Percentiles rank a stretch among this genome's conserved stretches.
Evolutionary conservation across 352 stramenopile genomes (phyloP).

Genomic region (Phytopythium chamaehyphon): DNA sequence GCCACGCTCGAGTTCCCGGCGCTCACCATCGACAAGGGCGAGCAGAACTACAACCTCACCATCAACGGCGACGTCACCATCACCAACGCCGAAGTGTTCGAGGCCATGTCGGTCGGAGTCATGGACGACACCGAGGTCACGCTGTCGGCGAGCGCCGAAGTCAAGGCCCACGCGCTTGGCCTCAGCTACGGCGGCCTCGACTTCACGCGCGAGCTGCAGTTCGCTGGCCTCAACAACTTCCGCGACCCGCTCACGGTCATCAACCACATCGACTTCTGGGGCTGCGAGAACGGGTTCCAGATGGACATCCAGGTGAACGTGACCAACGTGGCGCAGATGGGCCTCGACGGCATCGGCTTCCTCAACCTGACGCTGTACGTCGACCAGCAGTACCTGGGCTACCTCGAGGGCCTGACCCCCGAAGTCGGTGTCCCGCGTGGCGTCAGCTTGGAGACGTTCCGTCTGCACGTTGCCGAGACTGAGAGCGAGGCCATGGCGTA

Average conservation of each 20-base stretch:
- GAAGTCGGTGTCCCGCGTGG: slow-evolving; percentile 43
- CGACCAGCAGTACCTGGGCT: slow-evolving; percentile 51
- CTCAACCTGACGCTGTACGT: slow-evolving; percentile 72
- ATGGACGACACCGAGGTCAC: slow-evolving; percentile 35
- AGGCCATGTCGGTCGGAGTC: slow-evolving; percentile 32
- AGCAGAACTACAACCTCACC: slow-evolving; percentile 29
- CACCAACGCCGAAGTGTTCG: slow-evolving; percentile 36
- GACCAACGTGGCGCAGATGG: slow-evolving; percentile 46
- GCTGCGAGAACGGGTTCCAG: slow-evolving; percentile 28
- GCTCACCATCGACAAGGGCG: slow-evolving; percentile 37
- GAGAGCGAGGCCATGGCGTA: slow-evolving; percentile 23
- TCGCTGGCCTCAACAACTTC: slow-evolving; percentile 61
- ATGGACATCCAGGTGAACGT: slow-evolving; percentile 63
- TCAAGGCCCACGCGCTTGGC: slow-evolving; percentile 47
- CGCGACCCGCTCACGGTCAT: slow-evolving; percentile 35
- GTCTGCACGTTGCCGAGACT: slow-evolving; percentile 18
- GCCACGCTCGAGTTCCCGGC: slow-evolving; percentile 40
- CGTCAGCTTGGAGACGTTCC: slow-evolving; percentile 24
- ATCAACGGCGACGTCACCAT: slow-evolving; percentile 31
- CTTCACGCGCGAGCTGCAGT: slow-evolving; percentile 43
- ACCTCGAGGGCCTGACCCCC: slow-evolving; percentile 33
- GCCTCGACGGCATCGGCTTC: slow-evolving; percentile 47
- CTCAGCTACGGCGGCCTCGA: slow-evolving; percentile 51
- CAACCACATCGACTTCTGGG: slow-evolving; percentile 50
- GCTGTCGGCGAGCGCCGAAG: slow-evolving; percentile 32